Evolutionary conservation across 805 yeast genomes (phyloP), one percentile per base, ranked within the genome.

Genomic region (Candida manassasensis): DNA sequence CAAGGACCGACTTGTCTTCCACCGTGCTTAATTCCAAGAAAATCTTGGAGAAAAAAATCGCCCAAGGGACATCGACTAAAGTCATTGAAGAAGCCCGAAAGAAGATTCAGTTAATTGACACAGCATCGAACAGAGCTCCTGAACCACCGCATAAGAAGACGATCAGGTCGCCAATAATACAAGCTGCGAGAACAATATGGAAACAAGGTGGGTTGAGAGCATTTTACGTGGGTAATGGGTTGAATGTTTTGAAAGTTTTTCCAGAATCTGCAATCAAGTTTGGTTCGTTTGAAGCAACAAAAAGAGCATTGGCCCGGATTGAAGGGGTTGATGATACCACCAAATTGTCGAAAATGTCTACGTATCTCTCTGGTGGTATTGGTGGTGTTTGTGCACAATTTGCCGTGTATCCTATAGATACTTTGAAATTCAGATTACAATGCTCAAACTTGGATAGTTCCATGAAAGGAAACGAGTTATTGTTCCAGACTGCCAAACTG

Each of bases 231-330:
- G 98, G 97, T 4, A 90, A 90, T 61, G 97, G 97, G 1, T 67
- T 90, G 31, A 93, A 93, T 55, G 86, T 84, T n/a, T 50, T 89
- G 37, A 90, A 90, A 55, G 96, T 90, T 14, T 86, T 93, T 53
- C 98, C 98, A 0, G 98, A 90, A 57, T 83, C 95, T 24, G 97
- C 97, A 1, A 90, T 90, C 77, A 93, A 93, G 55, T 90, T 93
- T 60, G 97, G 98, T 3, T 79, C 95, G 3, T 90, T 93, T 57
- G 98, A 90, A 57, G 74, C 87, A 4, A 81, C 89, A 0, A 93
- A 93, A 51, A 69, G 84, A 38, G 52, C 81, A 19, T 65, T 93
- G 51, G 81, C 95, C 14, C 55, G 64, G 18, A 40, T 89, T 6
- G 96, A 87, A 59, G 95, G 95, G 10, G 79, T 78, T 5, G 69